Evolutionary conservation across 2,329 filamentous ascomycete genomes (phyloP).

Genomic region (Tolypocladium sp.): DNA sequence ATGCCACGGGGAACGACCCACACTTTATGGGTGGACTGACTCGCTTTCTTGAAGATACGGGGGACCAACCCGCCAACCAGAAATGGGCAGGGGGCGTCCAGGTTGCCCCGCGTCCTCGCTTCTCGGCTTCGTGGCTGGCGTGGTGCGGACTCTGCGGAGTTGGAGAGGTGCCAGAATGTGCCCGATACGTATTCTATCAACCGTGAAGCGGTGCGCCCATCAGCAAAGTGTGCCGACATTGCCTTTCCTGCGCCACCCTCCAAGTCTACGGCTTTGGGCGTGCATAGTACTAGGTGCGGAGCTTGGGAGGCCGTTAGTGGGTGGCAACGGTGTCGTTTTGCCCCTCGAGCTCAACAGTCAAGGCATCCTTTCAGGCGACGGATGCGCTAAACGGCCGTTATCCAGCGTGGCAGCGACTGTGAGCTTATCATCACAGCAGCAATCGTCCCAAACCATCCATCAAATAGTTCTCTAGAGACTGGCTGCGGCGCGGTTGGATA

Average conservation of each 20-base stretch:
- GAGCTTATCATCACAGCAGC: neutral
- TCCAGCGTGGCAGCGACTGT: neutral
- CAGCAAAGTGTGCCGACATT: neutral
- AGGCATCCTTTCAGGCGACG: neutral
- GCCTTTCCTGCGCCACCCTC: neutral
- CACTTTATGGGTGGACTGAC: neutral
- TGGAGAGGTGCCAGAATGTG: neutral
- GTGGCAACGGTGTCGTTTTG: too few species aligned
- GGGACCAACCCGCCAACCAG: neutral
- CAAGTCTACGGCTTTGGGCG: neutral
- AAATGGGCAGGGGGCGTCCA: neutral
- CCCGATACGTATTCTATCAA: neutral
- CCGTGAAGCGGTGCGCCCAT: neutral
- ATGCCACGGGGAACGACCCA: neutral
- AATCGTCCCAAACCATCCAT: neutral
- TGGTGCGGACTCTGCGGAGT: neutral
- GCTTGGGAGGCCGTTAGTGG: neutral
- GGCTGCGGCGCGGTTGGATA: neutral
- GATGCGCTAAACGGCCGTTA: neutral
- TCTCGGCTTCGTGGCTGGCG: neutral
- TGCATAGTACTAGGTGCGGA: neutral
- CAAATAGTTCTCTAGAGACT: neutral
- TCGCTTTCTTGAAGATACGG: neutral
- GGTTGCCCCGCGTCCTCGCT: neutral
- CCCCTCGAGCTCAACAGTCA: neutral